Base-by-base conservation (phyloP, 257 asterid species). In the Fraxinus americana region DNA sequence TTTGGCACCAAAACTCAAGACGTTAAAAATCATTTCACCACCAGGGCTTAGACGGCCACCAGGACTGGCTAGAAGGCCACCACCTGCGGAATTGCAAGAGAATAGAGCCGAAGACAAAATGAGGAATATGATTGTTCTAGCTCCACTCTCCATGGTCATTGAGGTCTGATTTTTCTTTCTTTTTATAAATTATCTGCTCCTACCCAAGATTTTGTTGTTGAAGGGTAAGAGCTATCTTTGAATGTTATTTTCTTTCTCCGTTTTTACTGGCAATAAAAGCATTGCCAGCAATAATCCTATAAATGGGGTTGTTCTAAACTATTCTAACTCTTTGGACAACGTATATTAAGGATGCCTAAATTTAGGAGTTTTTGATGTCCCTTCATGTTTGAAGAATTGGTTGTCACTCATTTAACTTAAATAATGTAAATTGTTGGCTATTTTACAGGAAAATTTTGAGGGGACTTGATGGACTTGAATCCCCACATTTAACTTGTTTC, bases 1-100 rank as follows among this genome's bases (percentile, higher is more conserved):
- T 71, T 87, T 87, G 61, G 94, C 92, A 29, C 90, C 92, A 54
- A 66, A 90, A 68, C 59, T 32, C 78, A 88, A 2, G 1, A 90
- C 91, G 59, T 87, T 88, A 70, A 90, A 90, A 4, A 82, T 39
- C 25, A 73, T 83, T 27, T 29, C 75, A 23, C 34, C 76, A 50
- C 17, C 30, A 5, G 4, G 69, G 35, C 16, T 30, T 7, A 13
- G 68, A 10, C 7, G 48, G 65, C 76, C 78, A 43, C 52, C 50
- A 43, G 50, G 50, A 11, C 17, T 43, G 16, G 16, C 30, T 3
- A 7, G 73, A 9, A 3, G 32, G 54, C 74, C 76, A 61, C 41
- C 71, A 7, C 36, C 74, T 1, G 59, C 82, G 2, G 85, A 83
- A 48, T 82, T 72, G 86, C 85, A 81, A 79, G 81, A 69, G 71